phyloP scores from a whole-genome alignment of 371 early-diverging fungal species.

The Syncephalastrum racemosum region DNA sequence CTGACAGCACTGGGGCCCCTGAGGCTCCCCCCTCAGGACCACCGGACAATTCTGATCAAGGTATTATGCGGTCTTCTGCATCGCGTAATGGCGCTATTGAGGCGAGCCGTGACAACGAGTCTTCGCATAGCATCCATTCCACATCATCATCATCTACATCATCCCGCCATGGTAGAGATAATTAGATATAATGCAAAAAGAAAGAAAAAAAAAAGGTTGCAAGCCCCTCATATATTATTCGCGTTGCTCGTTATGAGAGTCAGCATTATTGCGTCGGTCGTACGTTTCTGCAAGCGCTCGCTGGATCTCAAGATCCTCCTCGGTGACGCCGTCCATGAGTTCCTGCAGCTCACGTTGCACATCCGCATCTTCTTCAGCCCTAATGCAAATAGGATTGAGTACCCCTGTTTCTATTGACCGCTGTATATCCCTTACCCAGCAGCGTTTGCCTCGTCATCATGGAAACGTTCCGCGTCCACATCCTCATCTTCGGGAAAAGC shows the following conservation, averaged over 20 bases:
- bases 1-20: background rate
- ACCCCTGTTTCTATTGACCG: background rate
- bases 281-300: conserved; percentile 26
- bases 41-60: conserved; percentile 8
- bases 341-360: conserved; percentile 10
- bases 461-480: conserved; percentile 11
- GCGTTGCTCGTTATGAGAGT: background rate
- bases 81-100: conserved; percentile 4
- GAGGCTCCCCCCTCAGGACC: background rate
- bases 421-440: conserved; percentile 1
- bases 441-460: conserved; percentile 12
- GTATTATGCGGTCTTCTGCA: conserved; percentile 1
- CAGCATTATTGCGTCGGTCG: conserved; percentile 15
- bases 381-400: background rate
- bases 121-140: conserved; percentile 3
- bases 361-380: background rate
- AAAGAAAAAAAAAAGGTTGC: no score
- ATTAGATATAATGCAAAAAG: no score
- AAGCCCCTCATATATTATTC: background rate
- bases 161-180: no score
- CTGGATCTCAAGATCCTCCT: conserved; percentile 32
- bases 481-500: conserved; percentile 36
- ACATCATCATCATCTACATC: conserved; percentile 1
- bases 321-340: conserved; percentile 21
- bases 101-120: background rate